Percentiles rank a stretch among this genome's conserved stretches.
phyloP scores from a whole-genome alignment of 2,329 filamentous ascomycete genomes.

The Trichocomaceae sp. region DNA sequence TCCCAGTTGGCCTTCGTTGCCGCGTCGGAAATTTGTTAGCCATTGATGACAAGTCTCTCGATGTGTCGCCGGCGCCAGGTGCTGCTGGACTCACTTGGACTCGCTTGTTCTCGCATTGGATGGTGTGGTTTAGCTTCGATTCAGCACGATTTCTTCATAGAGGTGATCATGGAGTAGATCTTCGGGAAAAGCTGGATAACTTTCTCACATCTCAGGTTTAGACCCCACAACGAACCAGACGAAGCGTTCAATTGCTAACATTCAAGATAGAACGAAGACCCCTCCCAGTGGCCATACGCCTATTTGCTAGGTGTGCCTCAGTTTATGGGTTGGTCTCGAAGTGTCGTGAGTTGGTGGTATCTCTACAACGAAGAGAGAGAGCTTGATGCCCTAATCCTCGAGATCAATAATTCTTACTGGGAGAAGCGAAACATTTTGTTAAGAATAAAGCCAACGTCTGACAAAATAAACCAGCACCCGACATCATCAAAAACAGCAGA shows the following conservation, averaged over 20 bases:
- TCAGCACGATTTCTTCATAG: conserved; percentile 1
- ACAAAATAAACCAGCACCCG: background rate
- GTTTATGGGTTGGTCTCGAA: conserved; percentile 14
- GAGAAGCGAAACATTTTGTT: conserved; percentile 14
- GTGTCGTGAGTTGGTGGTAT: conserved; percentile 16
- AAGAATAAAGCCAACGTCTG: conserved; percentile 13
- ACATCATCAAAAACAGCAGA: background rate
- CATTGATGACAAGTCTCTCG: conserved; percentile 1
- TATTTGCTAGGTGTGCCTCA: conserved; percentile 12
- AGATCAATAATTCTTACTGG: conserved; percentile 16
- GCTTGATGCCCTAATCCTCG: conserved; percentile 13
- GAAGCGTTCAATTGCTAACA: background rate
- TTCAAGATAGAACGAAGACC: conserved; percentile 1
- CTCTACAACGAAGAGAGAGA: conserved; percentile 13
- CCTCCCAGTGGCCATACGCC: conserved; percentile 12
- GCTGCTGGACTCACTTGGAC: background rate
- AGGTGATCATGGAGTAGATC: conserved; percentile 1
- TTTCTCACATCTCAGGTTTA: conserved; percentile 1
- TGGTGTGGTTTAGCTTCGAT: conserved; percentile 6
- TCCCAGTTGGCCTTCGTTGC: conserved; percentile 8
- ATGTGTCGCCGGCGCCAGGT: background rate
- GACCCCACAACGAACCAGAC: background rate
- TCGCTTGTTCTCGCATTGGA: background rate
- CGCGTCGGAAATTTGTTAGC: conserved; percentile 4
- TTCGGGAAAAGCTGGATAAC: conserved; percentile 2